Conservation (phyloP, 2,329 filamentous ascomycete species). For the Aspergillus ochraceus region DNA sequence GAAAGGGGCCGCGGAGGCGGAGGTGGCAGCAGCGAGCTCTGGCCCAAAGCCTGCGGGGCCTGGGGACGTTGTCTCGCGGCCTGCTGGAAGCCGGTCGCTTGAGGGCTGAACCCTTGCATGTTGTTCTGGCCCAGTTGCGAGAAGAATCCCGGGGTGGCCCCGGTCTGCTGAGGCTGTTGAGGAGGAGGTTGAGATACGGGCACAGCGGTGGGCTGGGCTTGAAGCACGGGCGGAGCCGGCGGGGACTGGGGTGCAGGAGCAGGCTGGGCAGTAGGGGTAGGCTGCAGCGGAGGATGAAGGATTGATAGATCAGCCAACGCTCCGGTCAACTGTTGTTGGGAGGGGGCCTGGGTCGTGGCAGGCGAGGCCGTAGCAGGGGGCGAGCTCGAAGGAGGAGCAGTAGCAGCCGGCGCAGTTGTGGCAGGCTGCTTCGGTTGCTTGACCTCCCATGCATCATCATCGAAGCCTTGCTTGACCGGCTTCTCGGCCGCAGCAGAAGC, state of each 20-base stretch:
- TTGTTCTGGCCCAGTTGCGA: slow-evolving; percentile 43
- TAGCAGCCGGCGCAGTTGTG: slow-evolving; percentile 39
- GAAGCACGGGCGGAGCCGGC: slow-evolving; percentile 32
- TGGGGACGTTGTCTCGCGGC: slow-evolving; percentile 67
- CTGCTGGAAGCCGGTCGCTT: slow-evolving; percentile 42
- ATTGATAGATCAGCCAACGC: slow-evolving; percentile 69
- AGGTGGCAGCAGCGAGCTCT: slow-evolving; percentile 68
- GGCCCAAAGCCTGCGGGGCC: slow-evolving; percentile 63
- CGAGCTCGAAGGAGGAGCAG: slow-evolving; percentile 14
- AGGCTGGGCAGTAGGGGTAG: slow-evolving; percentile 46
- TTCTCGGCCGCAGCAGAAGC: slow-evolving; percentile 51
- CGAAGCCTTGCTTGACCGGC: slow-evolving; percentile 66
- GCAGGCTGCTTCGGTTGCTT: slow-evolving; percentile 70
- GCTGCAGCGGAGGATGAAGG: slow-evolving; percentile 60
- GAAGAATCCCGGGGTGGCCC: slow-evolving; percentile 52
- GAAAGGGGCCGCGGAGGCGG: slow-evolving; percentile 81
- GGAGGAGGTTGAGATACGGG: slow-evolving; percentile 18
- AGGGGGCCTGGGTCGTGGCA: slow-evolving; percentile 29
- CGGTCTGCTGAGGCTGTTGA: slow-evolving; percentile 46
- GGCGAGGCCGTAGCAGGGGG: slow-evolving; percentile 31
- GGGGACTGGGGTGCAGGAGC: slow-evolving; percentile 47
- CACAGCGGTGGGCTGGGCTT: slow-evolving; percentile 42
- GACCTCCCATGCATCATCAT: slow-evolving; percentile 96
- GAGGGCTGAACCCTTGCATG: slow-evolving; percentile 30
- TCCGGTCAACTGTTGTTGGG: slow-evolving; percentile 58